Base-by-base conservation (phyloP, 345 rosid species). In the Psidium guajava region DNA sequence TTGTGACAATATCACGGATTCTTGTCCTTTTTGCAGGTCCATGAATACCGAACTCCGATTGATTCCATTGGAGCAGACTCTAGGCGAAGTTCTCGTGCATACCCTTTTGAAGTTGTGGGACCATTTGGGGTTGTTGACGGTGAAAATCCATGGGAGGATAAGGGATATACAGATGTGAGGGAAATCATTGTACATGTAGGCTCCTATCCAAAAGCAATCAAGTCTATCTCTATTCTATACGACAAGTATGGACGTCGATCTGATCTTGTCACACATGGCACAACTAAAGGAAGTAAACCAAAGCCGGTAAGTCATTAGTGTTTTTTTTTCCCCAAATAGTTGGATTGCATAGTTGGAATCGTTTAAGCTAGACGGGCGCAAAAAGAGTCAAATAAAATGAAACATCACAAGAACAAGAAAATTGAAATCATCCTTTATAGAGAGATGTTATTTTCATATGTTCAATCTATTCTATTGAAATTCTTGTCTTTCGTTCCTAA, bases 31-130 rank as follows among this genome's bases (percentile, higher is more conserved):
- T 52, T 75, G 51, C 82, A 85, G 86, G n/a, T n/a, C n/a, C n/a
- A n/a, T n/a, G n/a, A n/a, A n/a, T n/a, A n/a, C n/a, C n/a, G n/a
- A n/a, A n/a, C n/a, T n/a, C n/a, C n/a, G n/a, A n/a, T n/a, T 47
- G 69, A 42, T 25, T 80, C 86, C 25, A 75, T 75, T 42, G 86
- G 86, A 84, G 86, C 82, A 22, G 36, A 84, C 54, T 64, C 52
- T 73, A 64, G 59, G 25, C 86, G 40, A 20, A n/a, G 0, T 53
- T 77, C 53, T 54, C 86, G 53, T 32, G 51, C 64, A 21, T 74
- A 74, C 74, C 86, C 86, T 15, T 53, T 84, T 27, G 28, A 53
- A 51, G n/a, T 51, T 16, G 18, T 54, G 6, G 50, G 57, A 40
- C 51, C 52, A 8, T 59, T 8, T 53, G 86, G 81, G 15, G 58